A percentile compares a stretch with the other conserved stretches of the same genome.
phyloP scores from a whole-genome alignment of 257 asterid genomes.

The Scutellaria minor region DNA sequence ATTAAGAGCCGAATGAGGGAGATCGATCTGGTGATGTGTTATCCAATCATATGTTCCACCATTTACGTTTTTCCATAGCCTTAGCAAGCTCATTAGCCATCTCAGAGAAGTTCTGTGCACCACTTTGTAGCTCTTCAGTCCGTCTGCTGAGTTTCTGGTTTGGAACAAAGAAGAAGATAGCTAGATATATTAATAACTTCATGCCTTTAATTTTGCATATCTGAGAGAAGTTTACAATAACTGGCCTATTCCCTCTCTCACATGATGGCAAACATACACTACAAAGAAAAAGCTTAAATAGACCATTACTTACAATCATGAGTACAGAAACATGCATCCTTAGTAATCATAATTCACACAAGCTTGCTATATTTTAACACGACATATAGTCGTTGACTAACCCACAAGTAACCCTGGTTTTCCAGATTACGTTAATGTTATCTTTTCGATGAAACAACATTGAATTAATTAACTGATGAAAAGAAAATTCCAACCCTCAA shows the following conservation, averaged over 20 bases:
- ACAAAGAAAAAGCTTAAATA: too few species aligned
- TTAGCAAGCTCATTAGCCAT: slow-evolving; percentile 81
- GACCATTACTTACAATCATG: too few species aligned
- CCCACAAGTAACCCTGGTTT: background rate
- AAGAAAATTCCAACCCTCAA: too few species aligned
- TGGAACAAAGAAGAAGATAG: background rate
- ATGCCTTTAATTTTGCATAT: background rate
- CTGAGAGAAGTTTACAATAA: too few species aligned
- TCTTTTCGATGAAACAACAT: background rate
- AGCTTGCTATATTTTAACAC: background rate
- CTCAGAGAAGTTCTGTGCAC: slow-evolving; percentile 72
- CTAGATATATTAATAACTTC: background rate
- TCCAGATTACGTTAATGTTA: background rate
- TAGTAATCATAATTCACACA: background rate
- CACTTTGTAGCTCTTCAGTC: slow-evolving; percentile 76
- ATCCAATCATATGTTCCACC: slow-evolving; percentile 72
- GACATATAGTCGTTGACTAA: background rate
- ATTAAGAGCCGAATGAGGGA: background rate
- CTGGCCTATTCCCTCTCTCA: too few species aligned
- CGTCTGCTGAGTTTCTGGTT: slow-evolving; percentile 64
- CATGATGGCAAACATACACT: too few species aligned
- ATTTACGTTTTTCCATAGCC: slow-evolving; percentile 77
- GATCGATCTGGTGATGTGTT: background rate
- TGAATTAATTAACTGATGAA: too few species aligned
- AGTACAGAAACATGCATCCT: background rate